Conservation (phyloP, 371 early-diverging fungal genomes). For the Globomyces sp. region DNA sequence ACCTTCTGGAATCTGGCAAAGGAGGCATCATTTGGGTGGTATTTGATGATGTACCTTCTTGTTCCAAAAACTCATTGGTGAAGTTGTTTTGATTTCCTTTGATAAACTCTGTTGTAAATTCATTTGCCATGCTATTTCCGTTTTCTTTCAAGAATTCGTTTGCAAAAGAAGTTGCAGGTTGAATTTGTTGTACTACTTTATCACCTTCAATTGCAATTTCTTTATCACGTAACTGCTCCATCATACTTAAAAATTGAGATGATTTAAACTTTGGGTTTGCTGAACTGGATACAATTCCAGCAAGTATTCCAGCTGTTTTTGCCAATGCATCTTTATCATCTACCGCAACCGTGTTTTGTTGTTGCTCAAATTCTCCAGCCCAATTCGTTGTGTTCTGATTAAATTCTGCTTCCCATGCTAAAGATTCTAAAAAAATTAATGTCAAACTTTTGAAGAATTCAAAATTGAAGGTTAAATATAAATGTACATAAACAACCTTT, state of each 20-base stretch:
- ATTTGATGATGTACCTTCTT: background rate
- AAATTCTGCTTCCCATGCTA: no score
- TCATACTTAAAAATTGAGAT: slow-evolving; percentile 86
- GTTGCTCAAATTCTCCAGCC: slow-evolving; percentile 55
- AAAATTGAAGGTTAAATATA: no score
- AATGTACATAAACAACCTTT: no score
- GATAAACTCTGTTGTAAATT: background rate
- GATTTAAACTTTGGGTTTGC: slow-evolving; percentile 88
- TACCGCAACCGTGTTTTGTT: slow-evolving; percentile 26
- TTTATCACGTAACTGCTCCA: slow-evolving; percentile 86
- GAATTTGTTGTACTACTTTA: slow-evolving; percentile 68
- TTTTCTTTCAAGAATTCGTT: background rate
- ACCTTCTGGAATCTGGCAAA: slow-evolving; percentile 18
- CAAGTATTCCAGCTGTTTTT: slow-evolving; percentile 76
- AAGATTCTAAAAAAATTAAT: no score
- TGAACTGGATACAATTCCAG: slow-evolving; percentile 71
- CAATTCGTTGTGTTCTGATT: slow-evolving; percentile 45
- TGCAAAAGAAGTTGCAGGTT: slow-evolving; percentile 15
- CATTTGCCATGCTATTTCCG: slow-evolving; percentile 14
- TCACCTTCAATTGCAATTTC: slow-evolving; percentile 82
- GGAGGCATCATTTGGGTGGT: background rate
- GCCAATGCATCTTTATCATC: slow-evolving; percentile 62
- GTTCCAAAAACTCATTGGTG: no score
- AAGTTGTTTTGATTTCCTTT: no score
- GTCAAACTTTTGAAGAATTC: no score